phyloP scores from a whole-genome alignment of 768 basidiomycete species.

The Xanthoconium purpureum region DNA sequence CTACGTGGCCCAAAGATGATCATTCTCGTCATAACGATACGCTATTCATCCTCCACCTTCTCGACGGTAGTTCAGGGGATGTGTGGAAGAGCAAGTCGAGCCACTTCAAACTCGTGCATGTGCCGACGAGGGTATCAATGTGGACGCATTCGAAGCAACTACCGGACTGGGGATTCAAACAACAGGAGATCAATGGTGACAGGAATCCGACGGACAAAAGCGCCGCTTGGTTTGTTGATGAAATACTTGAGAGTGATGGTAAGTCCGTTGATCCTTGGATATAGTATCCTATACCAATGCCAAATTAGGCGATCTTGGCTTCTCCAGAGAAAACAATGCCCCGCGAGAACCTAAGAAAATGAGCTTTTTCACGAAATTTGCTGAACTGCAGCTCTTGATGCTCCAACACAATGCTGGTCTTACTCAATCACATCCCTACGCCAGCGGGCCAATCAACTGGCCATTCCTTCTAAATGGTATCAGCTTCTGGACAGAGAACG shows the following conservation, averaged over 20 bases:
- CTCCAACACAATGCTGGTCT: constrained; percentile 98
- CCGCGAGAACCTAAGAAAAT: constrained; percentile 72
- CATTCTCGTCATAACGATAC: constrained; percentile 81
- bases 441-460: constrained; percentile 95
- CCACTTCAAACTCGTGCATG: constrained; percentile 87
- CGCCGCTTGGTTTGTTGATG: constrained; percentile 86
- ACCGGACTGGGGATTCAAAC: constrained; percentile 96
- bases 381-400: constrained; percentile 92
- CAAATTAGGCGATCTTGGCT: constrained; percentile 54
- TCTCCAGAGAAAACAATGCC: constrained; percentile 46
- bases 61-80: constrained; percentile 72
- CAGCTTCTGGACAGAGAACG: constrained; percentile 95
- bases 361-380: constrained; percentile 94
- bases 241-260: constrained; percentile 75
- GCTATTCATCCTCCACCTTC: constrained; percentile 73
- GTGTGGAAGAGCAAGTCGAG: constrained; percentile 93
- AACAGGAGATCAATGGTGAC: constrained; percentile 97
- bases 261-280: constrained; percentile 26
- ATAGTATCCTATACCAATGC: constrained; percentile 7
- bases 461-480: constrained; percentile 95
- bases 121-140: constrained; percentile 86
- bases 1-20: constrained; percentile 84
- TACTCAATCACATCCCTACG: constrained; percentile 96
- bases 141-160: constrained; percentile 87
- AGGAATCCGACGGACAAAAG: constrained; percentile 82